Evolutionary conservation across 495 filamentous ascomycete species (phyloP).

Genomic region (Talaromyces trachyspermus): DNA sequence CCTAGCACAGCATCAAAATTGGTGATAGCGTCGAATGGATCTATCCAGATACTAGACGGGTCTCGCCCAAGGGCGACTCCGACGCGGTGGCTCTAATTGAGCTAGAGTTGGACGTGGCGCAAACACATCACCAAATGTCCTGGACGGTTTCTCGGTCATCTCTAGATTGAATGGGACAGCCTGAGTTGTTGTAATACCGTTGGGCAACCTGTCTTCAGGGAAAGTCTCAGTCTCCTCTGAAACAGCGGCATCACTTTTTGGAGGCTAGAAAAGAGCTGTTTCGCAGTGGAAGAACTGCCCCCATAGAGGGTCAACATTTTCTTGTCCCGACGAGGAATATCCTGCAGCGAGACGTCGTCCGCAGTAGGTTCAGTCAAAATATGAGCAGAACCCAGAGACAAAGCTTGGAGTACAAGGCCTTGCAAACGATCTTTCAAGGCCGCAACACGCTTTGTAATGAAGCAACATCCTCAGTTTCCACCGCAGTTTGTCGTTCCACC

Average conservation of each 20-base stretch:
- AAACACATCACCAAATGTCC: slow-evolving; percentile 77
- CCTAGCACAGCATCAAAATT: slow-evolving; percentile 29
- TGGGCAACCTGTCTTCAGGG: slow-evolving; percentile 59
- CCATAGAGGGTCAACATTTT: slow-evolving; percentile 65
- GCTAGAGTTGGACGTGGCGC: slow-evolving; percentile 59
- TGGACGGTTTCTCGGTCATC: slow-evolving; percentile 29
- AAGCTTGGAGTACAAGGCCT: slow-evolving; percentile 36
- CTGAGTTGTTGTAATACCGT: slow-evolving; percentile 63
- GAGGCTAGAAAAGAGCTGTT: slow-evolving; percentile 78
- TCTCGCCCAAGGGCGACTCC: slow-evolving; percentile 21
- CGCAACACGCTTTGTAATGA: slow-evolving; percentile 34
- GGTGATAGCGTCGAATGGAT: slow-evolving; percentile 35
- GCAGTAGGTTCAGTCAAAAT: slow-evolving; percentile 31
- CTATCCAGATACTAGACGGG: slow-evolving; percentile 28
- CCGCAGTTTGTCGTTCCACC: slow-evolving; percentile 28
- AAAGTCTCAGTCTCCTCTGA: slow-evolving; percentile 43
- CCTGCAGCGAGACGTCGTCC: slow-evolving; percentile 30
- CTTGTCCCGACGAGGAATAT: slow-evolving; percentile 35
- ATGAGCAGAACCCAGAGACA: slow-evolving; percentile 25
- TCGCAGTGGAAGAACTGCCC: slow-evolving; percentile 56
- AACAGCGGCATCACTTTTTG: slow-evolving; percentile 35
- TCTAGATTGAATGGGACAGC: slow-evolving; percentile 50
- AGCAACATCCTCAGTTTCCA: slow-evolving; percentile 9
- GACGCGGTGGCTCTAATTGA: slow-evolving; percentile 58
- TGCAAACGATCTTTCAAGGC: slow-evolving; percentile 46